Evolutionary conservation across 257 asterid species (phyloP).

Genomic region (Gentiana straminea): DNA sequence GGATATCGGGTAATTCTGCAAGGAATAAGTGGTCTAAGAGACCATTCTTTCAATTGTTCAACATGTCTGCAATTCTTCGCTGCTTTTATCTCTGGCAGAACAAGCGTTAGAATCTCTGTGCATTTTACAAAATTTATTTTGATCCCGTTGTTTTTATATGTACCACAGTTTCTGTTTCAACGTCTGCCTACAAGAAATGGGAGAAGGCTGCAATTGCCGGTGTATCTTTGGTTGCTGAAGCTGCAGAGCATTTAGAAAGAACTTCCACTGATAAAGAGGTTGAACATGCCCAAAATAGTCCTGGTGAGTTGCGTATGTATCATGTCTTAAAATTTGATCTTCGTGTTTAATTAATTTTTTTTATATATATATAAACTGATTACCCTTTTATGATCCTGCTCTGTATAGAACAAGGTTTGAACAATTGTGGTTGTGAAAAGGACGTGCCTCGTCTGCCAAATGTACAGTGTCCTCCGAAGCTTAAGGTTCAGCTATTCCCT

Average conservation of each 20-base stretch:
- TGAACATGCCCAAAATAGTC: slow-evolving; percentile 38
- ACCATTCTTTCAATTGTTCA: too few relatives aligned
- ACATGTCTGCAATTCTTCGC: background rate
- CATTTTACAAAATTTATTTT: background rate
- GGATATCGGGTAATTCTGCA: too few relatives aligned
- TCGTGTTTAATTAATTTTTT: too few relatives aligned
- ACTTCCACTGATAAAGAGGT: slow-evolving; percentile 52
- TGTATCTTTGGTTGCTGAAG: slow-evolving; percentile 98
- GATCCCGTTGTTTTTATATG: slow-evolving; percentile 13
- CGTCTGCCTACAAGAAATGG: slow-evolving; percentile 94
- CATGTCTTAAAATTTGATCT: background rate
- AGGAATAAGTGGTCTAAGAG: too few relatives aligned
- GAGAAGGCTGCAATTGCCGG: slow-evolving; percentile 99
- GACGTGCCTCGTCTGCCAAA: slow-evolving; percentile 28
- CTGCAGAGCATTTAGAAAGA: slow-evolving; percentile 97
- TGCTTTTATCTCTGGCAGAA: background rate
- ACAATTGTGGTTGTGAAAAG: slow-evolving; percentile 40
- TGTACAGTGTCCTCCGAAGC: slow-evolving; percentile 49
- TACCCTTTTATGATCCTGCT: slow-evolving; percentile 11
- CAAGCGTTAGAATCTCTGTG: background rate
- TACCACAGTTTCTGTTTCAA: slow-evolving; percentile 43
- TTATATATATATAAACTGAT: background rate
- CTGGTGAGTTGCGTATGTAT: slow-evolving; percentile 34
- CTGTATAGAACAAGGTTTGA: slow-evolving; percentile 42
- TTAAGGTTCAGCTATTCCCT: slow-evolving; percentile 93